phyloP scores from a whole-genome alignment of 306 rosid species.

The Heteromeles arbutifolia region DNA sequence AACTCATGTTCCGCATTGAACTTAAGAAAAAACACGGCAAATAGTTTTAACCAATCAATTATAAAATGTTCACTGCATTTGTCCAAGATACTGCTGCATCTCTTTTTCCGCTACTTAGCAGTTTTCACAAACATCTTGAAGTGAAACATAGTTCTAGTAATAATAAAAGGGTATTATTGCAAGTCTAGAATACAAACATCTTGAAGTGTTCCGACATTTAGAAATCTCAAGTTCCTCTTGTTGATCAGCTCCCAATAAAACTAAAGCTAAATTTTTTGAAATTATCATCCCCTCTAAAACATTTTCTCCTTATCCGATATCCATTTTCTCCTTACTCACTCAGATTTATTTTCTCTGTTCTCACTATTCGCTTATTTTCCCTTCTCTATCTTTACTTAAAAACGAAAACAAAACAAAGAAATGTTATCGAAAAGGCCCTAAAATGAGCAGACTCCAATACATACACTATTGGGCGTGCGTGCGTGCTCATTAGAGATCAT shows the following conservation, averaged over 20 bases:
- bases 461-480: not conserved
- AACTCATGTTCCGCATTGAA: not conserved
- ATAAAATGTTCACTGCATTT: not conserved
- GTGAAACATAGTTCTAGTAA: not conserved
- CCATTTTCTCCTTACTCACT: not conserved
- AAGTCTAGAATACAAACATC: not conserved
- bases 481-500: not conserved
- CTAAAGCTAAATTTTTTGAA: not conserved
- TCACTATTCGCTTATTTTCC: not conserved
- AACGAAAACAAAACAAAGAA: not conserved
- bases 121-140: not conserved
- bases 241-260: not conserved
- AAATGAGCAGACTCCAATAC: not conserved
- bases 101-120: not conserved
- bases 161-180: not conserved
- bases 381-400: not conserved
- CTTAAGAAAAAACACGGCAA: not conserved
- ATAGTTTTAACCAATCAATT: not conserved
- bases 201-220: not conserved
- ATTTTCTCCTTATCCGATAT: not conserved
- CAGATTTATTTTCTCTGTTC: not conserved
- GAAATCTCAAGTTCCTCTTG: not conserved
- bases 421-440: not conserved
- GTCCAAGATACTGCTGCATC: not conserved
- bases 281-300: not conserved